Percentiles rank a stretch among this genome's conserved stretches.
Evolutionary conservation across 768 basidiomycete species (phyloP).

Genomic region (Rhizopogon vesiculosus): DNA sequence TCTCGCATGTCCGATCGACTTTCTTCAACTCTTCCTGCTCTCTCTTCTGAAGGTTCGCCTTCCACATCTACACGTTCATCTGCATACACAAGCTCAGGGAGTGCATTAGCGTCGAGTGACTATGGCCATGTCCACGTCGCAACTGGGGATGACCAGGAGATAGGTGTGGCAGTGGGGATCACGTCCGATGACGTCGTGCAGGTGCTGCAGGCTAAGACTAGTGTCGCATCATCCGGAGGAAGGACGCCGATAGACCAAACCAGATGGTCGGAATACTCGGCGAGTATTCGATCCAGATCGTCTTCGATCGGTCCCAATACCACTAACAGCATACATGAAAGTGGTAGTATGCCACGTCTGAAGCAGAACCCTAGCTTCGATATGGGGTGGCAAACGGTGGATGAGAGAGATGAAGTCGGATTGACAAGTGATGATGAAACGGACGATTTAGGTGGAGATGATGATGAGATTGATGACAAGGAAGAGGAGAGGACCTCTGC

Average conservation of each 20-base stretch:
- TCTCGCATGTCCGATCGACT: conserved; percentile 28
- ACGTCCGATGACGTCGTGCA: conserved; percentile 63
- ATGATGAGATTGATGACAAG: conserved; percentile 43
- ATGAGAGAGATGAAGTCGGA: conserved; percentile 64
- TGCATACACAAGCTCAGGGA: conserved; percentile 71
- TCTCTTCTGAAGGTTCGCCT: conserved; percentile 69
- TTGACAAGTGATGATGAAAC: conserved; percentile 51
- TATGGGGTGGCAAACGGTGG: conserved; percentile 67
- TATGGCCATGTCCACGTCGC: conserved; percentile 63
- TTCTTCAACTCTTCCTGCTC: conserved; percentile 46
- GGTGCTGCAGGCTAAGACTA: conserved; percentile 51
- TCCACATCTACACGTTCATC: conserved; percentile 71
- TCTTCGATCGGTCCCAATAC: conserved; percentile 55
- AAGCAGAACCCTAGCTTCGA: conserved; percentile 73
- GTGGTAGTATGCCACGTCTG: conserved; percentile 35
- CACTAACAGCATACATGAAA: conserved; percentile 37
- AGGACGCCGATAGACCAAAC: conserved; percentile 57
- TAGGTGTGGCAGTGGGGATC: conserved; percentile 50
- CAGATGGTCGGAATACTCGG: conserved; percentile 75
- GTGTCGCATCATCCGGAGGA: conserved; percentile 38
- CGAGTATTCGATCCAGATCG: conserved; percentile 61
- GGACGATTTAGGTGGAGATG: conserved; percentile 47
- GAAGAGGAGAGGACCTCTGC: conserved; percentile 75
- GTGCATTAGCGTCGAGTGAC: conserved; percentile 55
- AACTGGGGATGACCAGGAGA: conserved; percentile 53